These are phyloP conservation scores for Eimeria sp. DNA, from an alignment of 169 alveolate genomes.

Conservation along the genomic window DNA sequence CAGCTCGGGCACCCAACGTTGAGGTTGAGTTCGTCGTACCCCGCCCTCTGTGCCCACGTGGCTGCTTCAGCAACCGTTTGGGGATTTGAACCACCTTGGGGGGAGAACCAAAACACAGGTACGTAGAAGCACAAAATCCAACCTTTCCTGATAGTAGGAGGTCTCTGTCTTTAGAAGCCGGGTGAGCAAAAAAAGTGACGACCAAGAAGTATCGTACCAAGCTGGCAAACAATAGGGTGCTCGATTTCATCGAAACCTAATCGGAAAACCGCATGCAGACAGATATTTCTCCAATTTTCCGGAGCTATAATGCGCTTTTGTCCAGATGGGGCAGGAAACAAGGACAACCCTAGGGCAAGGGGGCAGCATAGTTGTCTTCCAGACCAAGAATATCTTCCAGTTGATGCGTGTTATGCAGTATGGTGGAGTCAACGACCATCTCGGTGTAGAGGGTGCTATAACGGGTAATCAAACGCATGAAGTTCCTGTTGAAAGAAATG, in stretches of 20 bases:
- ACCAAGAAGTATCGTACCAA: constrained; percentile 89
- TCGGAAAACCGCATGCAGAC: constrained; percentile 4
- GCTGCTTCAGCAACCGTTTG: constrained; percentile 95
- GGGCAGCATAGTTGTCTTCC: background rate
- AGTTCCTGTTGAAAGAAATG: constrained; percentile 37
- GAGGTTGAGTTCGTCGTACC: constrained; percentile 97
- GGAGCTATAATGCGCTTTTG: background rate
- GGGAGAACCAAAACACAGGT: background rate
- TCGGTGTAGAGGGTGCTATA: constrained; percentile 81
- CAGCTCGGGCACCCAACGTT: constrained; percentile 97
- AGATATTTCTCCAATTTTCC: background rate
- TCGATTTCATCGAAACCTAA: constrained; percentile 89
- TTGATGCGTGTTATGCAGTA: constrained; percentile 61
- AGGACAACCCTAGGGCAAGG: background rate
- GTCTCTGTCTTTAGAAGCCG: background rate
- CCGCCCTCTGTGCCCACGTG: constrained; percentile 91
- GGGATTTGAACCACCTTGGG: constrained; percentile 93
- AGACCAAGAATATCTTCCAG: constrained; percentile 57
- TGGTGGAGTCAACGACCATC: constrained; percentile 78
- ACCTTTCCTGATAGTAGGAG: background rate
- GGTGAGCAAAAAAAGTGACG: background rate
- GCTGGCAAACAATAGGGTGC: constrained; percentile 95
- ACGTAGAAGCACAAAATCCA: background rate
- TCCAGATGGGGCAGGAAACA: background rate
- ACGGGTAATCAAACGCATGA: constrained; percentile 74